Evolutionary conservation across 2,329 filamentous ascomycete species (phyloP), one percentile per base, ranked within the genome.

Genomic region (Pyrenophora tritici-repentis): DNA sequence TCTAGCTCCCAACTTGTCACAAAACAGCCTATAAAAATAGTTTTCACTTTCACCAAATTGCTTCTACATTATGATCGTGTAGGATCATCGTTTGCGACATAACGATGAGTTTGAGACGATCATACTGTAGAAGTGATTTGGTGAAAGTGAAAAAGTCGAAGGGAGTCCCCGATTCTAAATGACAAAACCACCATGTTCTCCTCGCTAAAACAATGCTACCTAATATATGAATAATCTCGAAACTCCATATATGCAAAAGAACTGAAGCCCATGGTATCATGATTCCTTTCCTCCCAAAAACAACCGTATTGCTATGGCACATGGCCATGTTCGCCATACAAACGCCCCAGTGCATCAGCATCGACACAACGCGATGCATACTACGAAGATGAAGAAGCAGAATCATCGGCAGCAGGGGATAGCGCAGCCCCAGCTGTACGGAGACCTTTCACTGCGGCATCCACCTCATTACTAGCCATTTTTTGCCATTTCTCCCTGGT

Each of bases 391-490:
- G 64, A 63, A 3, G 63, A 63, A n/a, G 61, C 57, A 37, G 63
- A 67, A 36, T 68, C 67, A 1, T 70, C 66, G n/a, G 59, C 57
- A 14, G 59, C 55, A 22, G 64, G 61, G 16, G 66, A 68, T 2
- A 61, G 31, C 10, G 50, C 56, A 5, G 53, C 49, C 7, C 50
- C 45, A 29, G 48, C 53, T 14, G 51, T 47, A 8, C 55, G 55
- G 22, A 77, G 56, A 6, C 62, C 61, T 42, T 70, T 68, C 13
- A 96, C 80, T 13, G 91, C 91, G 62, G 82, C 85, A 53, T 86
- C 84, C 3, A 97, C 93, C 75, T 96, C 91, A 37, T 86, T 83
- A 14, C 80, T 83, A 12, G 91, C 92, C 65, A 90, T 82, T 61
- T 82, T 85, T 75, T 95, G 89, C 82, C 91, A 91, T 40, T 81